Conservation (phyloP, 2,329 filamentous ascomycete genomes). For the Herpomyces periplanetae region DNA sequence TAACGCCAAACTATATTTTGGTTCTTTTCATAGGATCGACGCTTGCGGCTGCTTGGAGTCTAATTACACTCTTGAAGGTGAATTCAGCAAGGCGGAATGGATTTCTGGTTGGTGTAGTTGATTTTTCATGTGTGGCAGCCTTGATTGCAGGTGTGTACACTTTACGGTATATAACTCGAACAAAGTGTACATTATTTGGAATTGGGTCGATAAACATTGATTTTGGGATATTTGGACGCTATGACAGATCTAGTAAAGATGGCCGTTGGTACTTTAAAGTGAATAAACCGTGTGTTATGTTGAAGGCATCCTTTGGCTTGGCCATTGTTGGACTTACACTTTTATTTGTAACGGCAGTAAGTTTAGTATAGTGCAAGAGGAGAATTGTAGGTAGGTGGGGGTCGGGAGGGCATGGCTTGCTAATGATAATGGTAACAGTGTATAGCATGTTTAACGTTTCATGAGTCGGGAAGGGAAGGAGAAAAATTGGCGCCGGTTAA, state of each 20-base stretch:
- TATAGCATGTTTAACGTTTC: no score
- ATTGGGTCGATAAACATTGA: constrained; percentile 9
- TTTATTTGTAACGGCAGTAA: constrained; percentile 33
- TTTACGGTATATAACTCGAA: constrained; percentile 16
- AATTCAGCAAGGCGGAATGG: constrained; percentile 19
- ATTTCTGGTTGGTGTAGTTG: constrained; percentile 18
- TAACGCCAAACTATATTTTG: constrained; percentile 21
- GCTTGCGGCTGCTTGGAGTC: constrained; percentile 19
- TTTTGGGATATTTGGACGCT: constrained; percentile 20
- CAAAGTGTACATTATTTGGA: constrained; percentile 25
- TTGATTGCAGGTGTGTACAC: constrained; percentile 21
- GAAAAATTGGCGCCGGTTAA: no score
- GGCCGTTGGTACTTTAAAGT: constrained; percentile 13
- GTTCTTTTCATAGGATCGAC: constrained; percentile 25
- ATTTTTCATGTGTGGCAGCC: constrained; percentile 19
- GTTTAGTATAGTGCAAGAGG: no score
- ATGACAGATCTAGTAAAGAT: constrained; percentile 10
- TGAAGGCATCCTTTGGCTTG: constrained; percentile 61
- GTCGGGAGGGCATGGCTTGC: no score
- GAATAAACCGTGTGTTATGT: constrained; percentile 52
- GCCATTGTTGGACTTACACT: constrained; percentile 55
- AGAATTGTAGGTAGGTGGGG: no score
- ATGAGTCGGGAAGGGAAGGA: no score
- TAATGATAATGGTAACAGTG: no score
- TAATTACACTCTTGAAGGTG: constrained; percentile 24